Evolutionary conservation across 2,329 filamentous ascomycete genomes (phyloP), one percentile per base, ranked within the genome.

Genomic region (Penicillium sp.): DNA sequence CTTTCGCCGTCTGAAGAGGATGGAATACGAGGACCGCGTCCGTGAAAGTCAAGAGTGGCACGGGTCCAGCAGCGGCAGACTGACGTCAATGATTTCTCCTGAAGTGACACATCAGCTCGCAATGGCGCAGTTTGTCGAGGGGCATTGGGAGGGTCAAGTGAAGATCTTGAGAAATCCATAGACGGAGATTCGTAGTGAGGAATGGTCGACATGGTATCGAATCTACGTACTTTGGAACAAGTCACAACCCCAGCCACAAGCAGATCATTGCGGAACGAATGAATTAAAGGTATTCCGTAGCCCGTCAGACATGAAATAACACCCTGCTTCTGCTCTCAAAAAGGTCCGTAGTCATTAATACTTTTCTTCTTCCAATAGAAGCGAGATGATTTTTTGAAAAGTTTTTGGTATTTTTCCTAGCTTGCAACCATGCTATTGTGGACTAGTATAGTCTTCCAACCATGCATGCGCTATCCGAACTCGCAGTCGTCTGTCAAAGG

Each of bases 91-190:
- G 24, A 46, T 45, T 2, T 47, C 48, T 6, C 41, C 53, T 12
- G 37, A 44, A 25, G 49, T 57, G 18, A 47, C 55, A 18, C 52
- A 57, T 29, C 66, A 54, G 18, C 41, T 56, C 34, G 50, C 62
- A 6, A 57, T 70, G 43, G 58, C 66, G 3, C 59, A 64, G n/a
- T 69, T 67, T 52, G 72, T 81, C 0, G 76, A 80, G 47, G 80
- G 80, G 0, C 73, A 79, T 53, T 84, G 81, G 81, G 73, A 76
- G 28, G 81, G 81, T 5, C 70, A 79, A 32, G 73, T 84, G 25
- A 78, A 77, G 45, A 72, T 83, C 28, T 67, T 83, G n/a, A 67
- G 79, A 33, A 72, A 73, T 53, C 56, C 68, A 12, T 61, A 64
- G 9, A 64, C 63, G 0, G 65, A 70, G 45, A 58, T 62, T 9